Conservation (phyloP, 306 rosid species). For the Prosopis cineraria region DNA sequence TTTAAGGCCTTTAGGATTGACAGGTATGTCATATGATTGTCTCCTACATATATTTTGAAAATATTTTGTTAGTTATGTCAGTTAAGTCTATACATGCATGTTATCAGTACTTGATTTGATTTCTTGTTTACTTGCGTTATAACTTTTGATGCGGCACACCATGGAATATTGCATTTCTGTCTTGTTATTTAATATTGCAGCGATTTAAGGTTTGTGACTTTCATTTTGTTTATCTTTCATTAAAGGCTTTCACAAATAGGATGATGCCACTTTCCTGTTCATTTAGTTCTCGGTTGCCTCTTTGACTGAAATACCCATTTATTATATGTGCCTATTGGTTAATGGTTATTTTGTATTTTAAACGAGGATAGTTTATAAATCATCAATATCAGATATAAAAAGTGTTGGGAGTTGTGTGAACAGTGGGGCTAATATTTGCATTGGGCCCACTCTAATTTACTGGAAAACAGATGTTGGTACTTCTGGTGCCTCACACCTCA, state of each 20-base stretch:
- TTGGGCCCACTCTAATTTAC: not conserved
- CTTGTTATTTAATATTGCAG: not conserved
- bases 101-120: not conserved
- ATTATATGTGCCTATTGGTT: not conserved
- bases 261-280: not conserved
- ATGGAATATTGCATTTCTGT: not conserved
- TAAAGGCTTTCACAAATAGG: not conserved
- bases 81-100: conserved; percentile 13
- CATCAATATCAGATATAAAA: too few relatives aligned
- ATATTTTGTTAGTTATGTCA: conserved; percentile 17
- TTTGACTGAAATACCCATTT: not conserved
- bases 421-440: too few relatives aligned
- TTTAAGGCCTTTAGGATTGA: conserved; percentile 80
- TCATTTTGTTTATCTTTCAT: not conserved
- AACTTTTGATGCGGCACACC: not conserved
- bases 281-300: not conserved
- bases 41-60: not conserved
- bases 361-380: not conserved
- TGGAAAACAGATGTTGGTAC: not conserved
- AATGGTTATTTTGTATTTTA: not conserved
- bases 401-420: too few relatives aligned
- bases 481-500: not conserved
- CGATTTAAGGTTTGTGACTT: not conserved
- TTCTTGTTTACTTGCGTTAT: not conserved
- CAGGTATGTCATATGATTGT: conserved; percentile 54